phyloP scores from a whole-genome alignment of 306 rosid species.

The Medicago ruthenica region DNA sequence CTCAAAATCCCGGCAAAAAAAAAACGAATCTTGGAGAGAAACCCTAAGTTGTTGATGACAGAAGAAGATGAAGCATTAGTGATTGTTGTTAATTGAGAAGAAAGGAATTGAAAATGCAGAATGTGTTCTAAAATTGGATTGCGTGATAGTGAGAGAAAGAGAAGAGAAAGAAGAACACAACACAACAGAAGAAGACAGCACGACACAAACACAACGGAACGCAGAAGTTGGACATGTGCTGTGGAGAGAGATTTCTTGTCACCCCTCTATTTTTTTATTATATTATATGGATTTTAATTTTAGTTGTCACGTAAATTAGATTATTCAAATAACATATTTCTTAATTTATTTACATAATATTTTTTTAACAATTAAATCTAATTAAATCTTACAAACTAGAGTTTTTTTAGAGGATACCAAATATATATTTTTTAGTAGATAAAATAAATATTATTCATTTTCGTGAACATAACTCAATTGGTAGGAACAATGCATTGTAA shows the following conservation, averaged over 20 bases:
- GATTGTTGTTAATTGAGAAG: neutral
- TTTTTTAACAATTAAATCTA: too few relatives aligned
- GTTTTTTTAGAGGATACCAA: too few relatives aligned
- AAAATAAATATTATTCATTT: too few relatives aligned
- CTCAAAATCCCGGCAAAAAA: slow-evolving; percentile 43
- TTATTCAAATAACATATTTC: too few relatives aligned
- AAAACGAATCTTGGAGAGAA: slow-evolving; percentile 30
- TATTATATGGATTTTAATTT: too few relatives aligned
- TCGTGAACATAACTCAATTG: too few relatives aligned
- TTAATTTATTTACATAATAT: too few relatives aligned
- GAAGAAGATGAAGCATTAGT: slow-evolving; percentile 9
- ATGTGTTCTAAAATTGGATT: neutral
- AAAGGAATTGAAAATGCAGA: slow-evolving; percentile 2
- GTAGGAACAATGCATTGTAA: too few relatives aligned
- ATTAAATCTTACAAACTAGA: too few relatives aligned
- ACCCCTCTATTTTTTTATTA: neutral
- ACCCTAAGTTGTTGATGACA: slow-evolving; percentile 44
- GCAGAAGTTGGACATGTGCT: slow-evolving; percentile 37
- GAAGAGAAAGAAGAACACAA: neutral
- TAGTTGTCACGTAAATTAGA: too few relatives aligned
- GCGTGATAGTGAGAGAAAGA: slow-evolving; percentile 14
- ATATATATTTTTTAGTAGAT: too few relatives aligned
- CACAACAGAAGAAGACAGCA: slow-evolving; percentile 9
- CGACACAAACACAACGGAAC: slow-evolving; percentile 35
- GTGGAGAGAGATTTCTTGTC: slow-evolving; percentile 35